Evolutionary conservation across 2,329 filamentous ascomycete species (phyloP).

Genomic region (Epichloe brachyelytri): DNA sequence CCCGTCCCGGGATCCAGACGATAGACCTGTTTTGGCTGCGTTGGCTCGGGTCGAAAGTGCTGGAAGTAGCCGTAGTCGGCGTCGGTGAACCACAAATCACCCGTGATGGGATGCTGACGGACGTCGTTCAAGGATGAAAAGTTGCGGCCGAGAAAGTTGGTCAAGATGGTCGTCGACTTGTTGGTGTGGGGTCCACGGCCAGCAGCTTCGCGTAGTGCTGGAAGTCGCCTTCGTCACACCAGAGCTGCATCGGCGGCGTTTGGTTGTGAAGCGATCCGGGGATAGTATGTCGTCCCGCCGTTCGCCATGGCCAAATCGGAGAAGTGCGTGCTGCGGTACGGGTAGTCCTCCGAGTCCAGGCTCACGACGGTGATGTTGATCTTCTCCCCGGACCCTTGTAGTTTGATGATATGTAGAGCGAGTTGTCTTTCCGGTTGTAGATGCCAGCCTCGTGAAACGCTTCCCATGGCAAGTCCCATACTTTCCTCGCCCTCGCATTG

Average conservation of each 20-base stretch:
- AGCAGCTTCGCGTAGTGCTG: conserved; percentile 31
- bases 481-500: conserved; percentile 11
- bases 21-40: conserved; percentile 46
- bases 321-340: conserved; percentile 10
- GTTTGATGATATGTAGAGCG: conserved; percentile 10
- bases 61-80: conserved; percentile 46
- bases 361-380: conserved; percentile 20
- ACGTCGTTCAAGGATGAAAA: conserved; percentile 51
- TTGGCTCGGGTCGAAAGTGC: conserved; percentile 40
- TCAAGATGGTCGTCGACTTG: conserved; percentile 30
- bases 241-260: conserved; percentile 11
- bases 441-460: conserved; percentile 45
- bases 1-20: conserved; percentile 37
- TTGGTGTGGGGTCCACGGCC: conserved; percentile 4
- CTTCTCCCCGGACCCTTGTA: conserved; percentile 24
- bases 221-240: conserved; percentile 25
- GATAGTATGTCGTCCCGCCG: conserved; percentile 11
- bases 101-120: conserved; percentile 36
- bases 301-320: conserved; percentile 11
- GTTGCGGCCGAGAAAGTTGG: conserved; percentile 45
- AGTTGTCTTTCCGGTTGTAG: conserved; percentile 14
- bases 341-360: conserved; percentile 9
- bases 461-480: conserved; percentile 25
- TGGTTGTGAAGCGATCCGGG: conserved; percentile 7
- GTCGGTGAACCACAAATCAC: conserved; percentile 54